Evolutionary conservation across 176 grass and related monocot species (phyloP).

Genomic region (Triticum dicoccoides): DNA sequence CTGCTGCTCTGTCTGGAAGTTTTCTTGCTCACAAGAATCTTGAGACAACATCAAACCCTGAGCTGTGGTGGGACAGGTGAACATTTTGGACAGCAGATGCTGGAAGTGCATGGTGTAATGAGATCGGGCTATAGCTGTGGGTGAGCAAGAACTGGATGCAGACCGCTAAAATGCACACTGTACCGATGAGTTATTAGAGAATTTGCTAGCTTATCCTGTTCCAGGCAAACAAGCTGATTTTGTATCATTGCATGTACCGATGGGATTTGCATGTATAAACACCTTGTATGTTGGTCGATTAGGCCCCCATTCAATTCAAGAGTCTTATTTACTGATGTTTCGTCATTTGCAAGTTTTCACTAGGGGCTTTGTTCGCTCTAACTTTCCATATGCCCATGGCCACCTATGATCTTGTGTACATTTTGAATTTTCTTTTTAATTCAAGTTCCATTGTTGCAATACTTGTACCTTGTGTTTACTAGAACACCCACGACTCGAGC

Average conservation of each 20-base stretch:
- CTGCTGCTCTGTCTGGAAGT: too few species aligned
- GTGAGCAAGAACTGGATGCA: not conserved
- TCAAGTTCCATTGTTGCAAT: not conserved
- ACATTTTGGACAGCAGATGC: conserved; percentile 1
- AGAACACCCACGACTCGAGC: too few species aligned
- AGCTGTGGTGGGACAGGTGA: not conserved
- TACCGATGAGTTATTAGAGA: not conserved
- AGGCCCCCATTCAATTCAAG: not conserved
- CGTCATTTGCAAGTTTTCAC: not conserved
- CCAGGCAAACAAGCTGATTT: not conserved
- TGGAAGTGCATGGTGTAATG: not conserved
- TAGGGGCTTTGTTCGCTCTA: not conserved
- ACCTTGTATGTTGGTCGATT: not conserved
- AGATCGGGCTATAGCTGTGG: not conserved
- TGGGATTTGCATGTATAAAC: not conserved
- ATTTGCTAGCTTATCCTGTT: not conserved
- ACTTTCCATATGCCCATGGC: not conserved
- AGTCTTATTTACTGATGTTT: not conserved
- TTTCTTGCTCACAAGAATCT: conserved; percentile 28
- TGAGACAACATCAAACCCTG: conserved; percentile 17
- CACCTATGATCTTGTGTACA: not conserved
- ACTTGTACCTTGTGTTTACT: not conserved
- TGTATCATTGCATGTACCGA: not conserved
- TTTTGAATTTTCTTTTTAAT: too few species aligned
- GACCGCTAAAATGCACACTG: not conserved